Percentiles rank a stretch among this genome's conserved stretches.
Conservation (phyloP, 148 eudicot species). For the Dianthus caryophyllus region DNA sequence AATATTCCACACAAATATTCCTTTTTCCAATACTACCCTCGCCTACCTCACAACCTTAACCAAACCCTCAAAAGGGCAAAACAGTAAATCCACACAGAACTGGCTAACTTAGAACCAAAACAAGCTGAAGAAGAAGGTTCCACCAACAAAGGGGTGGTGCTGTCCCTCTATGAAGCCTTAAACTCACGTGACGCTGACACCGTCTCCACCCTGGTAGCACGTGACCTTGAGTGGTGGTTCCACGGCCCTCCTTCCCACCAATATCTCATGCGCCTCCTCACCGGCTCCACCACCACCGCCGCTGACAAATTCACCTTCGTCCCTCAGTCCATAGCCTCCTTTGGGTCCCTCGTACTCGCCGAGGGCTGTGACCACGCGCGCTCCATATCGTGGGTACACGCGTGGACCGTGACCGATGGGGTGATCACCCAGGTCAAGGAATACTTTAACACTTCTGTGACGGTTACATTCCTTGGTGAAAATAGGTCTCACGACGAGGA, state of each 20-base stretch:
- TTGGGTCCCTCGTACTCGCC: slow-evolving; percentile 47
- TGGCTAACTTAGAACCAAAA: slow-evolving; percentile 40
- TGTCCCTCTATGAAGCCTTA: slow-evolving; percentile 55
- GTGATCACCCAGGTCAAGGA: slow-evolving; percentile 64
- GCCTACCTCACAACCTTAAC: background rate
- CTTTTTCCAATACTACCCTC: background rate
- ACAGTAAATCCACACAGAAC: slow-evolving; percentile 29
- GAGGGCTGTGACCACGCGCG: slow-evolving; percentile 56
- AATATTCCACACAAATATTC: background rate
- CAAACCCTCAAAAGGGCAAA: background rate
- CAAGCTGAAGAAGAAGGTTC: too few species aligned
- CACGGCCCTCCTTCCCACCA: slow-evolving; percentile 79
- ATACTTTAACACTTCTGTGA: slow-evolving; percentile 69
- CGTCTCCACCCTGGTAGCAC: slow-evolving; percentile 47
- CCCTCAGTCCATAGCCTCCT: slow-evolving; percentile 41
- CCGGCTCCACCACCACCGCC: slow-evolving; percentile 30
- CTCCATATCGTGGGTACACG: slow-evolving; percentile 63
- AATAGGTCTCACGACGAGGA: background rate
- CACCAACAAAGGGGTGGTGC: slow-evolving; percentile 37
- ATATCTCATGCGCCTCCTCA: slow-evolving; percentile 63
- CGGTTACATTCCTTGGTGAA: slow-evolving; percentile 51
- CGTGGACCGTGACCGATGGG: slow-evolving; percentile 75
- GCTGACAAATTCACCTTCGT: slow-evolving; percentile 27
- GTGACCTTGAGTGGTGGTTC: slow-evolving; percentile 78
- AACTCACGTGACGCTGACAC: slow-evolving; percentile 45